Evolutionary conservation across 2,329 filamentous ascomycete genomes (phyloP).

Genomic region (Epichloe elymi): DNA sequence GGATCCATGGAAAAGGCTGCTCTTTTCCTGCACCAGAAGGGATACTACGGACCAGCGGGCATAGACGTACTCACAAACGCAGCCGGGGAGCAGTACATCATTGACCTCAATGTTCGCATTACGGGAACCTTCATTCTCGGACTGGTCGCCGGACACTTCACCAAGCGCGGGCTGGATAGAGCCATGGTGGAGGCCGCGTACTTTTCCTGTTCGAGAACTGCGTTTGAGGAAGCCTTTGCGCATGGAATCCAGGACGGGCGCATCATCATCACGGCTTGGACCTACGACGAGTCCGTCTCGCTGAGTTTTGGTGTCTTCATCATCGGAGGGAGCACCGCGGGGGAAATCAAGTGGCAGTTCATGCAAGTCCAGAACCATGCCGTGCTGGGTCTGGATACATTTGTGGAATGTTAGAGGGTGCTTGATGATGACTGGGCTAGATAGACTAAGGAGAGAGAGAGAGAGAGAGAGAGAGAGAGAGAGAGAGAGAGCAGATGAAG

Average conservation of each 20-base stretch:
- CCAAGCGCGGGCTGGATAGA: not conserved
- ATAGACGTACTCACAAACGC: constrained; percentile 2
- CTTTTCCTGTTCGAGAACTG: constrained; percentile 2
- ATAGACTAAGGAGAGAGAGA: too few species aligned
- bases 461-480: too few species aligned
- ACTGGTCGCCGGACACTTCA: constrained; percentile 3
- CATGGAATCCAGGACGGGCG: constrained; percentile 1
- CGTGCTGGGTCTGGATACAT: not conserved
- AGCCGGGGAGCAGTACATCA: constrained; percentile 1
- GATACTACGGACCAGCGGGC: constrained; percentile 4
- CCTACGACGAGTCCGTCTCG: constrained; percentile 1
- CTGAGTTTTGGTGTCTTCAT: constrained; percentile 2
- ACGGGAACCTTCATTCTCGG: constrained; percentile 2
- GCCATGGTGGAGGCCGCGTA: not conserved
- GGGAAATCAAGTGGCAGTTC: not conserved
- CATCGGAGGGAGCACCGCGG: constrained; percentile 1
- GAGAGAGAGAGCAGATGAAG: too few species aligned
- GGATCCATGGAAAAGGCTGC: too few species aligned
- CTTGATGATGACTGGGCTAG: too few species aligned
- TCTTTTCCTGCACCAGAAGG: not conserved
- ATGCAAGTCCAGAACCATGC: not conserved
- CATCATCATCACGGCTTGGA: constrained; percentile 4
- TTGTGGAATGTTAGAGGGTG: too few species aligned
- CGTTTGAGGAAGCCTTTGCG: constrained; percentile 2
- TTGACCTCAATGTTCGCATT: constrained; percentile 5